Evolutionary conservation across 2,329 filamentous ascomycete genomes (phyloP).

Genomic region (Monosporascus sp.): DNA sequence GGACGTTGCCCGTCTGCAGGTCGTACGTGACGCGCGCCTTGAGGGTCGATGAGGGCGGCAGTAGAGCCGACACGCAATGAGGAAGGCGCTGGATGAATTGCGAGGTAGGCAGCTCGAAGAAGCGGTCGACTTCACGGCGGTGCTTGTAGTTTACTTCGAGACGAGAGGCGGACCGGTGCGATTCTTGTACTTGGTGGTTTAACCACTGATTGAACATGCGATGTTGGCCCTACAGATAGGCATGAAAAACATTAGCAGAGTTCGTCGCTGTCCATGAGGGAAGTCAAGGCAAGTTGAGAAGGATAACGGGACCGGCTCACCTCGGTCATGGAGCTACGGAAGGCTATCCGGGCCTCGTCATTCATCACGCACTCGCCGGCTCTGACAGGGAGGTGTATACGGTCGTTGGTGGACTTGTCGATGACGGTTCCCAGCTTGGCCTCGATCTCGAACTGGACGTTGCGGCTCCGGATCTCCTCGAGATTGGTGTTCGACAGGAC

Average conservation of each 20-base stretch:
- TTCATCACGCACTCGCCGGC: constrained; percentile 66
- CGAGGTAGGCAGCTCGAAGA: constrained; percentile 64
- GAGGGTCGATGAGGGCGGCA: constrained; percentile 50
- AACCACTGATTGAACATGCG: constrained; percentile 78
- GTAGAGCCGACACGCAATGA: constrained; percentile 55
- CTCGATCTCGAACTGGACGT: constrained; percentile 84
- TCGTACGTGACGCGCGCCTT: constrained; percentile 74
- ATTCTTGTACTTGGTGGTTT: constrained; percentile 61
- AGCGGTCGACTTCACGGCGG: constrained; percentile 75
- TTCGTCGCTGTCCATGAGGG: neutral
- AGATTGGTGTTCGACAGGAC: constrained; percentile 65
- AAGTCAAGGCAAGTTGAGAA: neutral
- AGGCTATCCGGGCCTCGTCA: constrained; percentile 57
- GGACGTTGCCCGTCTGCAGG: constrained; percentile 61
- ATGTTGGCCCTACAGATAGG: constrained; percentile 63
- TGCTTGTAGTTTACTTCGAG: constrained; percentile 75
- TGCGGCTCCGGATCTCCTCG: constrained; percentile 55
- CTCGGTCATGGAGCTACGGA: constrained; percentile 87
- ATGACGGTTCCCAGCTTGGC: constrained; percentile 85
- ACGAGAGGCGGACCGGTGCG: constrained; percentile 44
- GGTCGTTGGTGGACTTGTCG: constrained; percentile 63
- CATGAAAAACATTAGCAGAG: neutral
- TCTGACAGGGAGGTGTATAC: constrained; percentile 59
- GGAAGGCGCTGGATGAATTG: constrained; percentile 57
- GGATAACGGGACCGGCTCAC: constrained; percentile 42